Conservation (phyloP, 1,139 yeast species). For the Barnettozyma hawaiiensis region DNA sequence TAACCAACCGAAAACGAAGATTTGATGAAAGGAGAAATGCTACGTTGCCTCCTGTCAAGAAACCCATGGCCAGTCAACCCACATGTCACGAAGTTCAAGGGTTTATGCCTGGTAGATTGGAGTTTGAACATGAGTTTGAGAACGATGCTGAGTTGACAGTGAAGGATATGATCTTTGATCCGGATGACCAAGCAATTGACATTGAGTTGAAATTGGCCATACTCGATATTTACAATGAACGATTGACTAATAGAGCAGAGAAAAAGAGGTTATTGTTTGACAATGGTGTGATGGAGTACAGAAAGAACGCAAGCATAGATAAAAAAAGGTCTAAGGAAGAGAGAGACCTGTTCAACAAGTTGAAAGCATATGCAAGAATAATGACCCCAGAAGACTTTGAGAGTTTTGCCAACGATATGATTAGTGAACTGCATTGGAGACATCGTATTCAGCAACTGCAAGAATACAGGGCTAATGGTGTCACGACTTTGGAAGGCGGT, state of each 20-base stretch:
- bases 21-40: constrained; percentile 64
- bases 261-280: constrained; percentile 76
- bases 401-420: constrained; percentile 61
- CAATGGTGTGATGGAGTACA: constrained; percentile 76
- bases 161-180: constrained; percentile 92
- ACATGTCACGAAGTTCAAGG: constrained; percentile 96
- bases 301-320: constrained; percentile 49
- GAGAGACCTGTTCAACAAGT: constrained; percentile 66
- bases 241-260: constrained; percentile 89
- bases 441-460: constrained; percentile 83
- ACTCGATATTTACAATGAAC: constrained; percentile 81
- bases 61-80: constrained; percentile 89
- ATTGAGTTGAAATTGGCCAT: constrained; percentile 84
- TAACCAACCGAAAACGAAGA: constrained; percentile 61
- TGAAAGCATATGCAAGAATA: constrained; percentile 77
- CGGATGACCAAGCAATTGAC: constrained; percentile 84
- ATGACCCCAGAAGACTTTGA: constrained; percentile 80
- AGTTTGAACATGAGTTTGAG: constrained; percentile 93
- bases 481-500: constrained; percentile 80
- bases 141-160: constrained; percentile 94
- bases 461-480: constrained; percentile 88
- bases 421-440: constrained; percentile 74
- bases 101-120: constrained; percentile 97
- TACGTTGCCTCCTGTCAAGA: constrained; percentile 75
- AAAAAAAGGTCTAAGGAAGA: constrained; percentile 87